Evolutionary conservation across 177 flowering plant genomes (phyloP).

Genomic region (Telopea speciosissima): DNA sequence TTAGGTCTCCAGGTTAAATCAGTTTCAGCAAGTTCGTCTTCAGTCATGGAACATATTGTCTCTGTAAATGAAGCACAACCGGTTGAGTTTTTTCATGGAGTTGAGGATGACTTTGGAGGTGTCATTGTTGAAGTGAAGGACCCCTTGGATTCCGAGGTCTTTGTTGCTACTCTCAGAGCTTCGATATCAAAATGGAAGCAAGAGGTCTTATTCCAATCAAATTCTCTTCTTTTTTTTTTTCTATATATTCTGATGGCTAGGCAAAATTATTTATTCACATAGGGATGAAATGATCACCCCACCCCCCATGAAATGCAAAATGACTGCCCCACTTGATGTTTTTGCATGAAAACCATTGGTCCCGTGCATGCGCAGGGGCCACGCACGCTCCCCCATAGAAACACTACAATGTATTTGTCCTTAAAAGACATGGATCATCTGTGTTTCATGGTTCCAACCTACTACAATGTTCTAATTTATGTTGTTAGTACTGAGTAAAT

Average conservation of each 20-base stretch:
- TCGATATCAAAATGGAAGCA: slow-evolving; percentile 51
- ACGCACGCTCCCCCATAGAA: too few relatives aligned
- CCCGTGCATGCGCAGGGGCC: too few relatives aligned
- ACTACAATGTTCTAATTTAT: not conserved
- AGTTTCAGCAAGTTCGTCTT: slow-evolving; percentile 12
- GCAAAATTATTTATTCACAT: too few relatives aligned
- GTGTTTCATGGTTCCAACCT: too few relatives aligned
- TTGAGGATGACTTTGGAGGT: slow-evolving; percentile 41
- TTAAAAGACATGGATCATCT: too few relatives aligned
- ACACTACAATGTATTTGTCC: too few relatives aligned
- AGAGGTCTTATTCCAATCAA: slow-evolving; percentile 28
- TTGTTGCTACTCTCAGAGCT: slow-evolving; percentile 35
- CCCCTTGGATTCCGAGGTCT: slow-evolving; percentile 40
- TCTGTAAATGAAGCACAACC: slow-evolving; percentile 22
- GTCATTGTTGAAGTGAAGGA: slow-evolving; percentile 43
- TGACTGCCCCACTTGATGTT: too few relatives aligned
- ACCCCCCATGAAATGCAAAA: too few relatives aligned
- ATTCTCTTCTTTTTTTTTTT: not conserved
- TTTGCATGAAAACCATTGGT: too few relatives aligned
- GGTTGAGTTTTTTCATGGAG: slow-evolving; percentile 31
- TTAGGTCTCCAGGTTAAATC: slow-evolving; percentile 17
- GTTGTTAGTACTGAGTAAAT: too few relatives aligned
- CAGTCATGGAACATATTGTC: slow-evolving; percentile 8
- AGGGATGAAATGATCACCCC: too few relatives aligned
- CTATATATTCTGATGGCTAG: not conserved